Base-by-base conservation (phyloP, 345 rosid genomes). In the Arabis hirsuta region DNA sequence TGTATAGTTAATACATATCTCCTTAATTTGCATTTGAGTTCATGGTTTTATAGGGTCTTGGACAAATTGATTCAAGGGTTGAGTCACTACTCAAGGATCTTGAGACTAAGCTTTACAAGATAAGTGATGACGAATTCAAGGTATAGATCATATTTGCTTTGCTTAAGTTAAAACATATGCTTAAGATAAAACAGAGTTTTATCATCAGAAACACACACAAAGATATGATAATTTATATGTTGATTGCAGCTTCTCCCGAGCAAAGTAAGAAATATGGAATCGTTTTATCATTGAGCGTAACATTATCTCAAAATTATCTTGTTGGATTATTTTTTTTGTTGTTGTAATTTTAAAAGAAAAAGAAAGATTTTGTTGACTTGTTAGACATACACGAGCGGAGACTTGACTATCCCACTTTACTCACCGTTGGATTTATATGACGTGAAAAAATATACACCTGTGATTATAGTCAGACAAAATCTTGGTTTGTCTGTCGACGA, bases 91-190 rank as follows among this genome's bases (percentile, higher is more conserved):
- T 94, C 68, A 82, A 83, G 53, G 76, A 81, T 76, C 79, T 85
- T 50, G 95, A 89, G 83, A 80, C 56, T 77, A 79, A 83, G 78
- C 83, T 94, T n/a, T 62, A 78, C 71, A 84, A 82, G 75, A 78
- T 94, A 86, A 82, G 86, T 22, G 57, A 70, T 67, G 95, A 89
- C 22, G 91, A 91, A 77, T 94, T 90, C 73, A 82, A 85, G 94
- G 98, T 90, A 71, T 2, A 22, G 24, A 22, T 22, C 24, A 1
- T 22, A 22, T 22, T 1, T 22, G 24, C 24, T 22, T 22, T 22
- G 24, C 29, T 22, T 59, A 27, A 77, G 16, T 16, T 16, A 16
- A 16, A 16, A 16, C 16, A 16, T 16, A 16, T 16, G 16, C 0
- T 16, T n/a, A n/a, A n/a, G n/a, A n/a, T n/a, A n/a, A 7, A 45